These are phyloP conservation scores for Tricharina praecox DNA, from an alignment of 495 filamentous ascomycete species.

Conservation along the genomic window DNA sequence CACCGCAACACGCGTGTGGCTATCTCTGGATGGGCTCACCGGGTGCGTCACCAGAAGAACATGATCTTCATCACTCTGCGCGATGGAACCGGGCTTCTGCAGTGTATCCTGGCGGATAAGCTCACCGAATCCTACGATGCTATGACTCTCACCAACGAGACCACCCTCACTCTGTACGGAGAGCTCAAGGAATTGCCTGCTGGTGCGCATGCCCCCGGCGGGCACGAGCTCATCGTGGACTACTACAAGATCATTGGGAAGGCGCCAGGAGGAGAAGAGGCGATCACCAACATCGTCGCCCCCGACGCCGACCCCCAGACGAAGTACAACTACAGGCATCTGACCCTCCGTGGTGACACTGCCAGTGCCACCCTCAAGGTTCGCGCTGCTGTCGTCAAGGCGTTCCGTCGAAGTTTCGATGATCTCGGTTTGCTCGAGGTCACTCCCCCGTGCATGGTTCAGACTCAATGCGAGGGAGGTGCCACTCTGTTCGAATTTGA, in stretches of 20 bases:
- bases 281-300: constrained; percentile 82
- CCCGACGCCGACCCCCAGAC: constrained; percentile 63
- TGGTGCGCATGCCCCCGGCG: constrained; percentile 62
- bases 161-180: constrained; percentile 70
- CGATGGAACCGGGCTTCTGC: constrained; percentile 80
- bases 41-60: constrained; percentile 69
- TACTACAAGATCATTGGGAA: constrained; percentile 75
- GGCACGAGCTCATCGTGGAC: constrained; percentile 87
- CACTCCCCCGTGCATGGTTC: constrained; percentile 87
- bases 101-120: constrained; percentile 65
- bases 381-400: constrained; percentile 62
- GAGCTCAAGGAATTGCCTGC: constrained; percentile 73
- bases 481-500: constrained; percentile 83
- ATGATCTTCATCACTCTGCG: constrained; percentile 71
- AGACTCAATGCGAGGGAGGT: constrained; percentile 95
- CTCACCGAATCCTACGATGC: constrained; percentile 87
- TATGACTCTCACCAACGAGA: constrained; percentile 72
- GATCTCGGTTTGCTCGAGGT: constrained; percentile 70
- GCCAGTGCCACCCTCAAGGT: constrained; percentile 85
- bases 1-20: constrained; percentile 55
- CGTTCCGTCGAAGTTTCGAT: constrained; percentile 68
- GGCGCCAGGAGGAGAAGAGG: constrained; percentile 76
- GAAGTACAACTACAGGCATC: constrained; percentile 74
- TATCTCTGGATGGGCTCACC: constrained; percentile 73
- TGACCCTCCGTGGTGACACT: constrained; percentile 77